These are phyloP conservation scores for Grammothele lineata DNA, from an alignment of 768 basidiomycete genomes.

Conservation along the genomic window DNA sequence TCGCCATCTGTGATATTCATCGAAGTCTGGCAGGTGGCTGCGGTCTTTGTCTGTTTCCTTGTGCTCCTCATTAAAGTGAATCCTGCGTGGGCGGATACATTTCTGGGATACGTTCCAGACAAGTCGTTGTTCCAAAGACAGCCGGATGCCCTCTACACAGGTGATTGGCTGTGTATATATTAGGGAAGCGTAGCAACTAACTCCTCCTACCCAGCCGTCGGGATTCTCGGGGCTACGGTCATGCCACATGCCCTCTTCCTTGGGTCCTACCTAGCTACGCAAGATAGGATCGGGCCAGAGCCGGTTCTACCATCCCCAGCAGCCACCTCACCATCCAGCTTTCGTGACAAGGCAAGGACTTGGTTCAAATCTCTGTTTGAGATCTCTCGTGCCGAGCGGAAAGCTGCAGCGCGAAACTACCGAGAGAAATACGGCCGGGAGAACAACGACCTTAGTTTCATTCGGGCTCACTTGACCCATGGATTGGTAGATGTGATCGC, in stretches of 20 bases:
- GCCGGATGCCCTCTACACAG: conserved; percentile 57
- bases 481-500: conserved; percentile 43
- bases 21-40: conserved; percentile 11
- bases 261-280: conserved; percentile 78
- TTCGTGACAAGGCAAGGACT: conserved; percentile 1
- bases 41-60: conserved; percentile 73
- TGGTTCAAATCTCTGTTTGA: conserved; percentile 21
- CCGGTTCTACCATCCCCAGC: conserved; percentile 22
- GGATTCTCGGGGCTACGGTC: conserved; percentile 76
- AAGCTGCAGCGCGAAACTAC: conserved; percentile 19
- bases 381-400: conserved; percentile 22
- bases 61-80: conserved; percentile 67
- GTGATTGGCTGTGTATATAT: conserved; percentile 33
- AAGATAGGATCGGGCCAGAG: conserved; percentile 50
- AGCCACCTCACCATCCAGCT: background rate
- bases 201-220: conserved; percentile 42
- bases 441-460: conserved; percentile 32
- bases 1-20: no score
- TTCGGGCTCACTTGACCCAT: conserved; percentile 37
- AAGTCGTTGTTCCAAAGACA: conserved; percentile 45
- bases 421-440: conserved; percentile 32
- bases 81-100: conserved; percentile 68
- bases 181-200: no score
- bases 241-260: conserved; percentile 91
- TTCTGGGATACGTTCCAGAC: conserved; percentile 74